Evolutionary conservation across 108 stramenopile genomes (phyloP).

Genomic region (Conticribra guillardii): DNA sequence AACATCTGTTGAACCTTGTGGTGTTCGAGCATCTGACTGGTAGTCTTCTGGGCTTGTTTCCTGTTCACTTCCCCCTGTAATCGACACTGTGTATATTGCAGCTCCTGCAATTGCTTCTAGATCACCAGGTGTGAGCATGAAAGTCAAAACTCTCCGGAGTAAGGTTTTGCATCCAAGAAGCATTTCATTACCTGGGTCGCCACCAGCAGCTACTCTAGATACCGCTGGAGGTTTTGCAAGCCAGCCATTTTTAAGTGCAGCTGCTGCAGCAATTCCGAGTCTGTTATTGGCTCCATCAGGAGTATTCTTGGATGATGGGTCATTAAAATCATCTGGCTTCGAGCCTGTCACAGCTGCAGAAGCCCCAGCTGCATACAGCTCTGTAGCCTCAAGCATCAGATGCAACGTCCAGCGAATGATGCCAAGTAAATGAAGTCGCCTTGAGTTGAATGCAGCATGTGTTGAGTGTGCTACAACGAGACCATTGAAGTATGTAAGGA

Average conservation of each 20-base stretch:
- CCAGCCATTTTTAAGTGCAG: slow-evolving; percentile 65
- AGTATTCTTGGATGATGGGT: slow-evolving; percentile 6
- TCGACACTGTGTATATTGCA: slow-evolving; percentile 83
- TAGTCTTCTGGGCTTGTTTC: slow-evolving; percentile 22
- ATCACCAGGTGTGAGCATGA: slow-evolving; percentile 89
- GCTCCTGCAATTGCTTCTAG: slow-evolving; percentile 86
- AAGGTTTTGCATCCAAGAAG: slow-evolving; percentile 84
- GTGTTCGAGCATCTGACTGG: slow-evolving; percentile 8
- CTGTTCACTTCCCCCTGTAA: slow-evolving; percentile 42
- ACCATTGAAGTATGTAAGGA: slow-evolving; percentile 77
- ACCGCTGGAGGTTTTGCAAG: slow-evolving; percentile 67
- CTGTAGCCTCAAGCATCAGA: slow-evolving; percentile 87
- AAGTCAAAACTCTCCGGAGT: slow-evolving; percentile 81
- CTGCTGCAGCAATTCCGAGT: slow-evolving; percentile 17
- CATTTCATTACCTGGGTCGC: slow-evolving; percentile 81
- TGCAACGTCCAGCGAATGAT: slow-evolving; percentile 88
- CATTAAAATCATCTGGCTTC: slow-evolving; percentile 30
- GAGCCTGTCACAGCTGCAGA: slow-evolving; percentile 33
- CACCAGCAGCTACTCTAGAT: slow-evolving; percentile 74
- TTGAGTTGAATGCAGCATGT: slow-evolving; percentile 88
- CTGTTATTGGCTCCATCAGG: slow-evolving; percentile 19
- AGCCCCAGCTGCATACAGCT: slow-evolving; percentile 72
- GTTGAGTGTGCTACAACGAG: slow-evolving; percentile 77
- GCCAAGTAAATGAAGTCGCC: slow-evolving; percentile 82
- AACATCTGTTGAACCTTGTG: slow-evolving; percentile 15